phyloP scores from a whole-genome alignment of 2,329 filamentous ascomycete species.

The Trichoderma sp. region DNA sequence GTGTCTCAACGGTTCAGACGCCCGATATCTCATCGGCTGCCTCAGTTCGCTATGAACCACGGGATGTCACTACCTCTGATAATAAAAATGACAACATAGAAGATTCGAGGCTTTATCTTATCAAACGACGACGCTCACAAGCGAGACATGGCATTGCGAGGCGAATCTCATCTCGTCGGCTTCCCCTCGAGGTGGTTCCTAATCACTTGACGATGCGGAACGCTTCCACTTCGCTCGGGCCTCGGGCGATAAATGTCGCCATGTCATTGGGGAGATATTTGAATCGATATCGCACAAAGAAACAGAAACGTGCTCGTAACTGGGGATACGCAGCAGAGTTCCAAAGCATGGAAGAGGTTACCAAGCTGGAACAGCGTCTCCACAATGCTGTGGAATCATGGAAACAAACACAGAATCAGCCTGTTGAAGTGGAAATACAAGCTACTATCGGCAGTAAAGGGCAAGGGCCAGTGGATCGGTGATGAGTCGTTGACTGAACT shows the following conservation, averaged over 20 bases:
- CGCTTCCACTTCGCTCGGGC: conserved; percentile 18
- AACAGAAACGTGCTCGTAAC: too few species aligned
- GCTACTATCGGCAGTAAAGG: conserved; percentile 29
- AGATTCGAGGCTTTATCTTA: conserved; percentile 26
- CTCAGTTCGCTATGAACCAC: background rate
- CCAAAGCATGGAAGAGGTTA: conserved; percentile 28
- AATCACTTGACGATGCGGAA: conserved; percentile 22
- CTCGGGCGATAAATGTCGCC: background rate
- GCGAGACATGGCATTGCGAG: conserved; percentile 24
- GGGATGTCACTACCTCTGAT: background rate
- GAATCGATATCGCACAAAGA: too few species aligned
- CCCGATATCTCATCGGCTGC: background rate
- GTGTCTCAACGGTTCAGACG: background rate
- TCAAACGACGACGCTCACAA: conserved; percentile 24
- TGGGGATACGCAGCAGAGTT: conserved; percentile 26
- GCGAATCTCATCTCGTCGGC: conserved; percentile 25
- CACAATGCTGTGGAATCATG: conserved; percentile 26
- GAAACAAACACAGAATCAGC: conserved; percentile 21
- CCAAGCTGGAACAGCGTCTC: conserved; percentile 25
- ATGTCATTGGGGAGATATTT: too few species aligned
- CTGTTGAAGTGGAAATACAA: conserved; percentile 29
- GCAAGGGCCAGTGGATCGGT: conserved; percentile 21
- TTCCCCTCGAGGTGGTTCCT: conserved; percentile 31
- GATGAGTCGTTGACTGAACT: background rate
- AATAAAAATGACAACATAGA: background rate